A percentile compares a stretch with the other conserved stretches of the same genome.
Evolutionary conservation across 2,329 filamentous ascomycete species (phyloP).

Genomic region (Colletotrichum neosansevieriae): DNA sequence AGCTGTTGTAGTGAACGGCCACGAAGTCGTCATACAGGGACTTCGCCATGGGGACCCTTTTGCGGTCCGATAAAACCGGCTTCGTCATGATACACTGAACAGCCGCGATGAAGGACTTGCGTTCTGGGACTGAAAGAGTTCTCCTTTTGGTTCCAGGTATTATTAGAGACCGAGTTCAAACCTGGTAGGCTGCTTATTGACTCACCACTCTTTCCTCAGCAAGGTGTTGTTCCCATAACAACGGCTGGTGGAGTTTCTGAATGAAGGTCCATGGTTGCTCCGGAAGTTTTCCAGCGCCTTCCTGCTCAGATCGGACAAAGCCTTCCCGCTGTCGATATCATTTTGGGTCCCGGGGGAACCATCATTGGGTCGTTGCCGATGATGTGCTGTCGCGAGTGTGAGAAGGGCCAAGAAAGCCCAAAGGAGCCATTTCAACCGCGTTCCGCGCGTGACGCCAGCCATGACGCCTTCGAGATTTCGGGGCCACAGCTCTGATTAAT

Average conservation of each 20-base stretch:
- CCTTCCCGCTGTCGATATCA: slow-evolving; percentile 30
- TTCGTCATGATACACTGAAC: slow-evolving; percentile 46
- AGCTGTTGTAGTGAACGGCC: slow-evolving; percentile 39
- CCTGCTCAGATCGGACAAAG: slow-evolving; percentile 6
- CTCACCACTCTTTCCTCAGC: slow-evolving; percentile 33
- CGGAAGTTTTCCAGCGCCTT: slow-evolving; percentile 16
- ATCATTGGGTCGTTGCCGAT: background rate
- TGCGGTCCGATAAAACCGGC: slow-evolving; percentile 35
- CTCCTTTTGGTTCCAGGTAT: slow-evolving; percentile 30
- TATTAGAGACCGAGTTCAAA: rapidly evolving
- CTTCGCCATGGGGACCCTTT: slow-evolving; percentile 40
- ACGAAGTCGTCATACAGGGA: slow-evolving; percentile 44
- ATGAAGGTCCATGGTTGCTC: slow-evolving; percentile 8
- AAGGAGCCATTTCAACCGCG: background rate
- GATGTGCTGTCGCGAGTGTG: background rate
- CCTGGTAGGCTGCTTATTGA: rapidly evolving
- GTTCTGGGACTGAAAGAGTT: slow-evolving; percentile 41
- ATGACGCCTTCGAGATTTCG: slow-evolving; percentile 3
- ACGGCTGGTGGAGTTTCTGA: background rate
- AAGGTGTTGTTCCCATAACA: slow-evolving; percentile 8
- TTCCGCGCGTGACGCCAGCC: slow-evolving; percentile 16
- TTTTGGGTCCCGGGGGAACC: too few species aligned
- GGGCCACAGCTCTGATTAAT: background rate
- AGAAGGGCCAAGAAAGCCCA: slow-evolving; percentile 6
- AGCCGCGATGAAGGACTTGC: slow-evolving; percentile 44